These are phyloP conservation scores for Sanghuangporus weigelae DNA, from an alignment of 1,284 basidiomycete genomes.

Conservation along the genomic window DNA sequence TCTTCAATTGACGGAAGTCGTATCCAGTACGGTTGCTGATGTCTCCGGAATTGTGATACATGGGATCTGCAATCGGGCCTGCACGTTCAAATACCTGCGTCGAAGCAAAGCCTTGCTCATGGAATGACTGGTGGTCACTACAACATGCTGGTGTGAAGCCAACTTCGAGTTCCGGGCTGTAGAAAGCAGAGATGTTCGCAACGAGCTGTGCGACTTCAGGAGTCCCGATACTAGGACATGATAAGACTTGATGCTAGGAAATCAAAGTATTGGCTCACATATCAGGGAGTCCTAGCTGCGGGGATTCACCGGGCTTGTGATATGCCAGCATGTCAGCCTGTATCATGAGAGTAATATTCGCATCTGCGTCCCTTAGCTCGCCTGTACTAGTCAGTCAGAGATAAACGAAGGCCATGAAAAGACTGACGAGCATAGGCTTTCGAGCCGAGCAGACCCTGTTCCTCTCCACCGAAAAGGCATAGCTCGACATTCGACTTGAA, in stretches of 20 bases:
- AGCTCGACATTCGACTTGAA: constrained; percentile 69
- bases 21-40: constrained; percentile 72
- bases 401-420: not conserved
- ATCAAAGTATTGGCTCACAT: not conserved
- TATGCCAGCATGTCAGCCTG: constrained; percentile 90
- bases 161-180: constrained; percentile 77
- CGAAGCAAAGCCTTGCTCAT: constrained; percentile 75
- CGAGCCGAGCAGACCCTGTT: constrained; percentile 65
- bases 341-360: constrained; percentile 74
- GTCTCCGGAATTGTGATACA: constrained; percentile 84
- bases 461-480: constrained; percentile 67
- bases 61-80: constrained; percentile 77
- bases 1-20: constrained; percentile 73
- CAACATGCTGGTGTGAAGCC: constrained; percentile 80
- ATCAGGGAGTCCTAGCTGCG: constrained; percentile 72
- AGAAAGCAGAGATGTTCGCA: constrained; percentile 64
- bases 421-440: constrained; percentile 58
- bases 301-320: constrained; percentile 65
- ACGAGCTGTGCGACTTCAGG: constrained; percentile 72
- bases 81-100: constrained; percentile 82
- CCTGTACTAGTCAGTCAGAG: constrained; percentile 29
- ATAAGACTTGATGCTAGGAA: not conserved
- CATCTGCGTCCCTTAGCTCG: constrained; percentile 48
- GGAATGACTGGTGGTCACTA: constrained; percentile 87
- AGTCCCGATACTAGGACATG: constrained; percentile 60